Base-by-base conservation (phyloP, 1,139 yeast genomes). In the Pneumocystis canis region DNA sequence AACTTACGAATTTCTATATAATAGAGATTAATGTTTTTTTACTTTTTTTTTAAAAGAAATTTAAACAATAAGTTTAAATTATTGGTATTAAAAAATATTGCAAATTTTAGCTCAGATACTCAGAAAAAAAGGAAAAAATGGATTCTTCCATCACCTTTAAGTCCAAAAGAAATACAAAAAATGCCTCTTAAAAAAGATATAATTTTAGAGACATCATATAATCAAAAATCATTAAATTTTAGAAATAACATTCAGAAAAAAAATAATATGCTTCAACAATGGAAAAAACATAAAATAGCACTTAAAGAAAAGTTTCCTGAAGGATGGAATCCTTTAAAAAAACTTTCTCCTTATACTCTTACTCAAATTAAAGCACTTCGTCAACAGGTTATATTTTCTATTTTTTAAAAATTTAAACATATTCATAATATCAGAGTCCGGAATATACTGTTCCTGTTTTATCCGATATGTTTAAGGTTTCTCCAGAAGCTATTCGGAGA, bases 401-500 rank as follows among this genome's bases (percentile, higher is more conserved):
- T 35, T 58, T 20, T 20, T 54, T n/a, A 16, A 7, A 56, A 39
- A 60, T 14, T 18, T 14, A n/a, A 20, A 25, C 16, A 47, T 47
- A 47, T 20, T 47, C 11, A 59, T 20, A 30, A 30, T n/a, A 39
- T 9, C 68, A 73, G 59, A 70, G 73, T 68, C 96, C 96, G 0
- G 78, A 80, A 35, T 68, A 87, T 64, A 80, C 80, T 9, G 80
- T 85, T 0, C 75, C 78, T 1, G 85, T 84, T 61, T 73, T 90
- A 20, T 85, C 92, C 0, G 76, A 79, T 47, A 80, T 80, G 70
- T 89, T 85, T 73, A 77, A 80, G 63, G 79, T 89, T 2, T 85
- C 95, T 0, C 94, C 95, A 0, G 95, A 89, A 68, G 88, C 94
- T 0, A 80, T 89, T 1, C 76, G 96, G 64, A 79, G 96, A 66